Evolutionary conservation across 192 early-diverging fungal species (phyloP).

Genomic region (Piromyces finnis): DNA sequence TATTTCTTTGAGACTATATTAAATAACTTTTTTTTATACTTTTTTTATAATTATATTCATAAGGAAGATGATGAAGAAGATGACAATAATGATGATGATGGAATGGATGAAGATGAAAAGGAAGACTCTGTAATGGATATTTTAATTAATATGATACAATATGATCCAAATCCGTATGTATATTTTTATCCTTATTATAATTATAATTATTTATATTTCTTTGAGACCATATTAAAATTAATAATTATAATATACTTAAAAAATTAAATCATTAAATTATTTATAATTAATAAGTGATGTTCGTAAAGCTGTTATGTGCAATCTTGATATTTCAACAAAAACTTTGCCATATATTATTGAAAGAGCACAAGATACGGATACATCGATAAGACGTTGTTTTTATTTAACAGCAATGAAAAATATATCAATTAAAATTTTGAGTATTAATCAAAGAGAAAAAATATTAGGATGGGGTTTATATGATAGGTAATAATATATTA

Average conservation of each 20-base stretch:
- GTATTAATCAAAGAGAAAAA: conserved; percentile 46
- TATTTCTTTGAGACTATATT: too few relatives aligned
- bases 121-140: conserved; percentile 39
- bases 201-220: too few relatives aligned
- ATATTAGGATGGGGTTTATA: conserved; percentile 56
- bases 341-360: conserved; percentile 55
- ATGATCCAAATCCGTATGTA: conserved; percentile 57
- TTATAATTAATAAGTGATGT: too few relatives aligned
- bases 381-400: conserved; percentile 50
- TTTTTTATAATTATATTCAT: too few relatives aligned
- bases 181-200: neutral
- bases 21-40: too few relatives aligned
- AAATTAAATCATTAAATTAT: too few relatives aligned
- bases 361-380: conserved; percentile 57
- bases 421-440: conserved; percentile 38
- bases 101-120: conserved; percentile 6
- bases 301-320: conserved; percentile 58
- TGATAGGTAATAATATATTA: conserved; percentile 40
- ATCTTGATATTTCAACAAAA: conserved; percentile 37
- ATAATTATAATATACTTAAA: too few relatives aligned
- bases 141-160: conserved; percentile 41
- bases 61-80: too few relatives aligned
- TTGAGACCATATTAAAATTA: too few relatives aligned
- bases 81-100: conserved; percentile 13
- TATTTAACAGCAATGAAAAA: conserved; percentile 51